A percentile compares a stretch with the other conserved stretches of the same genome.
Conservation (phyloP, 1,284 basidiomycete species). For the Afroboletus lepidellus region DNA sequence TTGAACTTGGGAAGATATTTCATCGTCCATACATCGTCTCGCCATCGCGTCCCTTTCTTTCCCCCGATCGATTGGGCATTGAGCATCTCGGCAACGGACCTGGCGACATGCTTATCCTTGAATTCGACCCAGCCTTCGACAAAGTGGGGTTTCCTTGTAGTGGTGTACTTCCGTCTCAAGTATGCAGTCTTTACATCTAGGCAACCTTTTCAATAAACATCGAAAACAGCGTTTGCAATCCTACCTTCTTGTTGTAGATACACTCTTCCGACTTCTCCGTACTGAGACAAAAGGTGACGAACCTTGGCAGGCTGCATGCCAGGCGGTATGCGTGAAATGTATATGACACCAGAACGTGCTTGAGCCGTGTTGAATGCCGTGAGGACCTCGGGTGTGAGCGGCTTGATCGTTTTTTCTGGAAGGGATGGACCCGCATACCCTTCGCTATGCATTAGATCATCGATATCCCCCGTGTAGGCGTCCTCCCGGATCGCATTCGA, state of each 20-base stretch:
- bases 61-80: slow-evolving; percentile 96
- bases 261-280: slow-evolving; percentile 84
- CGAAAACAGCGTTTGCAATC: slow-evolving; percentile 25
- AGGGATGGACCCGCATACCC: slow-evolving; percentile 53
- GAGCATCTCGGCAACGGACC: slow-evolving; percentile 90
- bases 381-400: slow-evolving; percentile 68
- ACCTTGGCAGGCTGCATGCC: slow-evolving; percentile 98
- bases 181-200: slow-evolving; percentile 80
- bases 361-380: slow-evolving; percentile 69
- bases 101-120: slow-evolving; percentile 87
- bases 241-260: slow-evolving; percentile 85
- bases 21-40: slow-evolving; percentile 99
- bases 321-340: slow-evolving; percentile 96
- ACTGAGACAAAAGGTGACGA: slow-evolving; percentile 84
- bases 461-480: slow-evolving; percentile 11
- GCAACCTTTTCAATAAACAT: slow-evolving; percentile 13
- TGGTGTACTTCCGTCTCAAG: slow-evolving; percentile 71
- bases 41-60: slow-evolving; percentile 88
- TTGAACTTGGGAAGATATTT: slow-evolving; percentile 98
- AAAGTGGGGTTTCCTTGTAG: slow-evolving; percentile 83
- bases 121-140: slow-evolving; percentile 99
- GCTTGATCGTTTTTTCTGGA: slow-evolving; percentile 55
- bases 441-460: slow-evolving; percentile 52
- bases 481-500: slow-evolving; percentile 8
- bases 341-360: slow-evolving; percentile 81